Conservation (phyloP, 129 eudicot genomes). For the Arctium lappa region DNA sequence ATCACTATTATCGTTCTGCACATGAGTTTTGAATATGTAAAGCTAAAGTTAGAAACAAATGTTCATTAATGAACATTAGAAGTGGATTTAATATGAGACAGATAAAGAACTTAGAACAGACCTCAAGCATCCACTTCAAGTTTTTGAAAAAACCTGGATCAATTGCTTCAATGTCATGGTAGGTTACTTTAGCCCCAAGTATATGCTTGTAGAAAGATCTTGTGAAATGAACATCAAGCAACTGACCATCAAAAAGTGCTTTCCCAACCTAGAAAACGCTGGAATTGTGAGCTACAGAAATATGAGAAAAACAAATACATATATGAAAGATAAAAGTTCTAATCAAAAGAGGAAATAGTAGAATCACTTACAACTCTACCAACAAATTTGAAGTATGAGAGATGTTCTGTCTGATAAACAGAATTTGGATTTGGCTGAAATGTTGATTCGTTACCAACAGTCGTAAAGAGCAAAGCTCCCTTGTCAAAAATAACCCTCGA, state of each 20-base stretch:
- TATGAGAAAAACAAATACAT: neutral
- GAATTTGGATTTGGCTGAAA: constrained; percentile 88
- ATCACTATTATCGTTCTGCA: constrained; percentile 91
- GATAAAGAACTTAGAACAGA: constrained; percentile 14
- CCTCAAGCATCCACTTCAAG: constrained; percentile 99
- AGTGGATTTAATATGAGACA: neutral
- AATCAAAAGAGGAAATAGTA: neutral
- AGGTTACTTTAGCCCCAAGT: constrained; percentile 76
- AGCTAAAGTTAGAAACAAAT: constrained; percentile 2
- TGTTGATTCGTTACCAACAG: constrained; percentile 77
- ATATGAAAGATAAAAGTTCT: neutral
- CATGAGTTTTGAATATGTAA: neutral
- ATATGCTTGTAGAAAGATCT: constrained; percentile 90
- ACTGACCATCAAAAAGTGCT: constrained; percentile 80
- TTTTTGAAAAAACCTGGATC: constrained; percentile 94
- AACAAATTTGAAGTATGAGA: constrained; percentile 79
- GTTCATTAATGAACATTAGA: neutral
- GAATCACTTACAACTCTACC: constrained; percentile 71
- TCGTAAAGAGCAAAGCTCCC: constrained; percentile 83
- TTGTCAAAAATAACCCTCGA: constrained; percentile 96
- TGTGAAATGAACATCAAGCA: constrained; percentile 79
- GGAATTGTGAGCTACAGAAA: neutral
- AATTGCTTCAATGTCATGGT: constrained; percentile 85
- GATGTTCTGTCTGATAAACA: constrained; percentile 82
- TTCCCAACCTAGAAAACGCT: constrained; percentile 57